These are phyloP conservation scores for Eutrema yunnanense DNA, from an alignment of 345 rosid species.

Conservation along the genomic window DNA sequence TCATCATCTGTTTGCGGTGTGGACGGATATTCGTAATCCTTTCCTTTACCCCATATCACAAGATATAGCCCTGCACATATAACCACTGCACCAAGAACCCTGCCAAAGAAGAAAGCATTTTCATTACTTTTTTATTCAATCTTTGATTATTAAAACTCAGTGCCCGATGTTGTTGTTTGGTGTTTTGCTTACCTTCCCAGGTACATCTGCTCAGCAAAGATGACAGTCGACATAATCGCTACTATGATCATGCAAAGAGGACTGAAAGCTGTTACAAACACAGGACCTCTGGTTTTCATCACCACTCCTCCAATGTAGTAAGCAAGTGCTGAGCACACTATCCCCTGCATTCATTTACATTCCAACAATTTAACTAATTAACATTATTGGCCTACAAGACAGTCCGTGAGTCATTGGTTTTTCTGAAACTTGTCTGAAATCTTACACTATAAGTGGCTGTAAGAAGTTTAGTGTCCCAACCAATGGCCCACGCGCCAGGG, in stretches of 20 bases:
- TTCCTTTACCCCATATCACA: slow-evolving; percentile 83
- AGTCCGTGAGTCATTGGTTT: background rate
- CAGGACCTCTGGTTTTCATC: slow-evolving; percentile 85
- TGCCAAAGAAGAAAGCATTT: slow-evolving; percentile 16
- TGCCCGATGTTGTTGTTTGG: background rate
- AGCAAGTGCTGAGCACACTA: slow-evolving; percentile 68
- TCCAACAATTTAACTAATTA: background rate
- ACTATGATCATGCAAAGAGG: slow-evolving; percentile 83
- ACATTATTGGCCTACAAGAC: no score
- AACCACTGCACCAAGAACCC: slow-evolving; percentile 73
- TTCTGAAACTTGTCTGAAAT: background rate
- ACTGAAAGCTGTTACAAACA: slow-evolving; percentile 78
- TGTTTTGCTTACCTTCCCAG: slow-evolving; percentile 63
- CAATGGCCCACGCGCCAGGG: slow-evolving; percentile 45
- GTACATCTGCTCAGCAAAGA: slow-evolving; percentile 70
- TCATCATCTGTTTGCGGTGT: background rate
- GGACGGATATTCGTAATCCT: slow-evolving; percentile 41
- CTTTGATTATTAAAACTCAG: background rate
- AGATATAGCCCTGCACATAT: slow-evolving; percentile 74
- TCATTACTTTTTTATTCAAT: background rate
- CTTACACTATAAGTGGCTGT: slow-evolving; percentile 69
- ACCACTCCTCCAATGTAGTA: slow-evolving; percentile 73
- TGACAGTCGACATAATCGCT: slow-evolving; percentile 63
- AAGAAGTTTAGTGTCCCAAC: slow-evolving; percentile 68
- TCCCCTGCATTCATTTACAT: slow-evolving; percentile 50